phyloP scores from a whole-genome alignment of 1,284 basidiomycete species.

The Ustilago xerochloae region DNA sequence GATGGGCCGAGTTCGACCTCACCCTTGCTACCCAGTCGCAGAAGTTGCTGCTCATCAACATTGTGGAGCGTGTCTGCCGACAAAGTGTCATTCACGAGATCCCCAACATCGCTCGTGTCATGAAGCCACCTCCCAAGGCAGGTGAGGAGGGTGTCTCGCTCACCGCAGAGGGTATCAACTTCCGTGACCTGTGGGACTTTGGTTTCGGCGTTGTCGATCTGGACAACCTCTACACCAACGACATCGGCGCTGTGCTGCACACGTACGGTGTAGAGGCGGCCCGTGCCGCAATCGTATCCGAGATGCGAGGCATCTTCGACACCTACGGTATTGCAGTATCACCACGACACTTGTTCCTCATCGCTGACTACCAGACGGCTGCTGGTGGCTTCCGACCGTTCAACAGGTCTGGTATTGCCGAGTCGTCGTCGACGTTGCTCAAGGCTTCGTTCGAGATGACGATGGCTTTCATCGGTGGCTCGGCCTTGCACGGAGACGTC shows the following conservation, averaged over 20 bases:
- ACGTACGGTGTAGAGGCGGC: slow-evolving; percentile 77
- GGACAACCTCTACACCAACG: slow-evolving; percentile 89
- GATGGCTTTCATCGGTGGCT: slow-evolving; percentile 92
- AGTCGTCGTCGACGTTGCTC: slow-evolving; percentile 89
- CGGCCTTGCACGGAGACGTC: slow-evolving; percentile 91
- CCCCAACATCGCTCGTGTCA: slow-evolving; percentile 59
- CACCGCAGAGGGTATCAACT: slow-evolving; percentile 73
- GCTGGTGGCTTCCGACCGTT: slow-evolving; percentile 97
- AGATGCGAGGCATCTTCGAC: slow-evolving; percentile 89
- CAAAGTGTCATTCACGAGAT: slow-evolving; percentile 66
- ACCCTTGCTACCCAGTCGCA: slow-evolving; percentile 58
- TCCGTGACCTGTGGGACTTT: slow-evolving; percentile 89
- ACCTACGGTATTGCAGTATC: slow-evolving; percentile 98
- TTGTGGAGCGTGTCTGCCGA: slow-evolving; percentile 66
- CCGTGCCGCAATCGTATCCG: slow-evolving; percentile 71
- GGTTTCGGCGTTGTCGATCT: slow-evolving; percentile 83
- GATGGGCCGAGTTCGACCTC: slow-evolving; percentile 68
- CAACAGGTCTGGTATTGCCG: slow-evolving; percentile 92
- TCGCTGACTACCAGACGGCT: slow-evolving; percentile 98
- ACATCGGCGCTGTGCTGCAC: slow-evolving; percentile 89
- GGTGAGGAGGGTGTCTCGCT: slow-evolving; percentile 52
- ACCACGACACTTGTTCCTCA: slow-evolving; percentile 91
- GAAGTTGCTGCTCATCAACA: slow-evolving; percentile 67
- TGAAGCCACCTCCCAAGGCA: slow-evolving; percentile 59
- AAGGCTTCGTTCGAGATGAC: slow-evolving; percentile 99